Percentiles rank a stretch among this genome's conserved stretches.
Conservation (phyloP, 2,329 filamentous ascomycete species). For the Gremmenia infestans region DNA sequence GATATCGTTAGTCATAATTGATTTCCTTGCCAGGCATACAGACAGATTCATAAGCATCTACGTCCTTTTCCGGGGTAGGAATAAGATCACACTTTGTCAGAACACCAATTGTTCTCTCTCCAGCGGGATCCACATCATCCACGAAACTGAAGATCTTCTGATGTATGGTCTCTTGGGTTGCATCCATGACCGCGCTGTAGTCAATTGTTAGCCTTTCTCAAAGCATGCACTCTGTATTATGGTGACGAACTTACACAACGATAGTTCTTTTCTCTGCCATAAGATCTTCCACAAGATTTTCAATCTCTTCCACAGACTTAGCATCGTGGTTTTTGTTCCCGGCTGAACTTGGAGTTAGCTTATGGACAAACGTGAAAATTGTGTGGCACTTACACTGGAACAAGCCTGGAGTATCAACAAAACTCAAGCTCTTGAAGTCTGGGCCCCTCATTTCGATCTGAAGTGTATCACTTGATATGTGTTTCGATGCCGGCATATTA, state of each 20-base stretch:
- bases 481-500: background rate
- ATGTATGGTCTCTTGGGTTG: background rate
- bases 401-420: slow-evolving; percentile 6
- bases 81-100: slow-evolving; percentile 1
- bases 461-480: slow-evolving; percentile 2
- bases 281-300: background rate
- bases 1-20: background rate
- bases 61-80: background rate
- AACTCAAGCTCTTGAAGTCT: slow-evolving; percentile 3
- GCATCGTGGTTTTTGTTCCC: background rate
- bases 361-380: background rate
- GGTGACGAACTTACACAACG: background rate
- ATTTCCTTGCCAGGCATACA: background rate
- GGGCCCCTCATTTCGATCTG: slow-evolving; percentile 6
- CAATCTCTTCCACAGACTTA: background rate
- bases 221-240: background rate
- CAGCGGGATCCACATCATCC: background rate
- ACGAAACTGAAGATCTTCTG: background rate
- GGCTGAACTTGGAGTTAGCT: background rate
- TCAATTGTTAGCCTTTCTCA: background rate
- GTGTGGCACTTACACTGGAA: background rate
- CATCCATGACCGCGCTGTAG: background rate
- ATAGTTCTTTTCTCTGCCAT: background rate
- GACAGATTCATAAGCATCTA: background rate
- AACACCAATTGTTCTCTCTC: slow-evolving; percentile 3